Percentiles rank a stretch among this genome's conserved stretches.
phyloP scores from a whole-genome alignment of 2,329 filamentous ascomycete species.

The Penicillium fuscoglaucum region DNA sequence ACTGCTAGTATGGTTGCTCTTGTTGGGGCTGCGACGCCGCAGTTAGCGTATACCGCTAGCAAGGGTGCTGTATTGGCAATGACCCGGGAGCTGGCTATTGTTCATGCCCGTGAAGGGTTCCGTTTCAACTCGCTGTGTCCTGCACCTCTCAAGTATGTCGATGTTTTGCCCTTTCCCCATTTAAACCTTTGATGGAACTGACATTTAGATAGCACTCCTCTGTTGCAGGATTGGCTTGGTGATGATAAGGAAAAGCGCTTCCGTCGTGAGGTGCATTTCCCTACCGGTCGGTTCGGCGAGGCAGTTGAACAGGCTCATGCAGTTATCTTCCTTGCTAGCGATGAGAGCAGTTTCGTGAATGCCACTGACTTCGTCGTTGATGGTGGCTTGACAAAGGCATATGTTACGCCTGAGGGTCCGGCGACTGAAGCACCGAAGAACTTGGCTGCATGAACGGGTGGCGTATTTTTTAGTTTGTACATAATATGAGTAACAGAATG shows the following conservation, averaged over 20 bases:
- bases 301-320: conserved; percentile 89
- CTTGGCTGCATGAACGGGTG: conserved; percentile 30
- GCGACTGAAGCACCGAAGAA: conserved; percentile 55
- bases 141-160: conserved; percentile 72
- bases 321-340: conserved; percentile 81
- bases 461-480: conserved; percentile 13
- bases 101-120: conserved; percentile 85
- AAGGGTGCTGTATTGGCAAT: conserved; percentile 90
- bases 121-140: conserved; percentile 91
- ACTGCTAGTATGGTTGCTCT: conserved; percentile 86
- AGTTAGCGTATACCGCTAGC: conserved; percentile 89
- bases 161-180: not conserved
- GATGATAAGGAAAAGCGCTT: conserved; percentile 79
- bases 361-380: conserved; percentile 93
- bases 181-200: conserved; percentile 27
- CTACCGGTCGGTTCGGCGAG: conserved; percentile 85
- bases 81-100: conserved; percentile 86
- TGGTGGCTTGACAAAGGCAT: conserved; percentile 88
- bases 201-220: conserved; percentile 61
- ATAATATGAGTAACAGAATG: conserved; percentile 11
- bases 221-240: conserved; percentile 90
- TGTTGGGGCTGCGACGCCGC: conserved; percentile 81
- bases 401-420: conserved; percentile 65
- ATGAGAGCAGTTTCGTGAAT: conserved; percentile 87
- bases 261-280: conserved; percentile 86